Evolutionary conservation across 148 eudicot genomes (phyloP).

Genomic region (Rhododendron simsii): DNA sequence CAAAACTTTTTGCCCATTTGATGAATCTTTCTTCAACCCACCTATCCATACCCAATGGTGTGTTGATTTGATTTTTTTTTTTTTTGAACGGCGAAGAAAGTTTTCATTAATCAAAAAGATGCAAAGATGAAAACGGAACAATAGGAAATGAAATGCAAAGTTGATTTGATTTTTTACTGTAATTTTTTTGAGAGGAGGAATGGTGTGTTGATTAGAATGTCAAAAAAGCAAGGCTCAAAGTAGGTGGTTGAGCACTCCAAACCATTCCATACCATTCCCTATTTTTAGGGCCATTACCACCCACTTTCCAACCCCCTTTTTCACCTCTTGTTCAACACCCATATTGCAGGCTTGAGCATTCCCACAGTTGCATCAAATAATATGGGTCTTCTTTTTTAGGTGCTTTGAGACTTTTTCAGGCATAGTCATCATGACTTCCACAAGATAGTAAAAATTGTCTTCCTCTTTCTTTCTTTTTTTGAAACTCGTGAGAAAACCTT

Average conservation of each 20-base stretch:
- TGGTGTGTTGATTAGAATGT: not conserved
- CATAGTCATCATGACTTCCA: conserved; percentile 13
- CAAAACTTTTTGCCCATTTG: not conserved
- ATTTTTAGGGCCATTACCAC: conserved; percentile 13
- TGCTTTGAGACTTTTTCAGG: conserved; percentile 11
- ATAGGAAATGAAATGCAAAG: too few relatives aligned
- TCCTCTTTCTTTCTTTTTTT: not conserved
- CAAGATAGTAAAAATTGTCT: not conserved
- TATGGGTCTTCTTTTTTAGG: conserved; percentile 4
- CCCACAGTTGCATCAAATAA: not conserved
- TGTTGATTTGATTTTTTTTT: not conserved
- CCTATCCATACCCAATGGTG: not conserved
- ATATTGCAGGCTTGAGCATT: not conserved
- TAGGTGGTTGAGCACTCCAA: conserved; percentile 18
- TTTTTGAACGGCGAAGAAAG: too few relatives aligned
- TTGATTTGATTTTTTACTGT: not conserved
- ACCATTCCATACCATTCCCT: conserved; percentile 5
- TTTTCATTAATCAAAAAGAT: too few relatives aligned
- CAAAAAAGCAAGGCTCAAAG: conserved; percentile 1
- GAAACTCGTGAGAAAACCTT: not conserved
- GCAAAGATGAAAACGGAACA: too few relatives aligned
- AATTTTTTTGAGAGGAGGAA: not conserved
- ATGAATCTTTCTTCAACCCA: not conserved
- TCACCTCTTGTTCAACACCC: conserved; percentile 2
- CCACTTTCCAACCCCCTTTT: not conserved